Percentiles rank a stretch among this genome's conserved stretches.
These are phyloP conservation scores for Pichia sp. DNA, from an alignment of 1,139 yeast genomes.

Conservation along the genomic window DNA sequence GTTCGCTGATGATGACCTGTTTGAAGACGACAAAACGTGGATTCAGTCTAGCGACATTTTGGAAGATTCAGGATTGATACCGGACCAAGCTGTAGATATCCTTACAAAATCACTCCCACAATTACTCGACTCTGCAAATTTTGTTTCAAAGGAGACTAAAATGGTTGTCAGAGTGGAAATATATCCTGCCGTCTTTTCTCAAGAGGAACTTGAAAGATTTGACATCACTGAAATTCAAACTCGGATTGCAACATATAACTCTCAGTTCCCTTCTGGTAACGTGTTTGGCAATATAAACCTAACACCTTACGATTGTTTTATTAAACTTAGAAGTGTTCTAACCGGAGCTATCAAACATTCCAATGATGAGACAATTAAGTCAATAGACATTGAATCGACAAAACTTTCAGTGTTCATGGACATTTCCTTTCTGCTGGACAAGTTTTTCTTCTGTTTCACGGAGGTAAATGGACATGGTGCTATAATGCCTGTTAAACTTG, in stretches of 20 bases:
- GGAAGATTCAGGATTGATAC: conserved; percentile 9
- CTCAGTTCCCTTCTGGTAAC: conserved; percentile 39
- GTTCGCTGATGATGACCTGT: conserved; percentile 28
- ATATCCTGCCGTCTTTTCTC: conserved; percentile 32
- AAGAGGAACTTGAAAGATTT: conserved; percentile 32
- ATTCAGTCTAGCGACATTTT: conserved; percentile 6
- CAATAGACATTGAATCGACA: conserved; percentile 43
- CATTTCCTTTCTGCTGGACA: conserved; percentile 41
- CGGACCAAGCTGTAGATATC: conserved; percentile 1
- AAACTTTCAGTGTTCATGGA: conserved; percentile 50
- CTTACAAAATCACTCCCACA: conserved; percentile 23
- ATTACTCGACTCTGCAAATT: conserved; percentile 36
- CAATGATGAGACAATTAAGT: conserved; percentile 40
- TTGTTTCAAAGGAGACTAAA: conserved; percentile 35
- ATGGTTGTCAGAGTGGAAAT: conserved; percentile 38
- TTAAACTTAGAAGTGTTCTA: conserved; percentile 50
- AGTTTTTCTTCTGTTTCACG: conserved; percentile 38
- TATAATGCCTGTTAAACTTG: conserved; percentile 51
- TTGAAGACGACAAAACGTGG: conserved; percentile 28
- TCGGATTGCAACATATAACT: conserved; percentile 29
- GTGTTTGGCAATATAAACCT: conserved; percentile 47
- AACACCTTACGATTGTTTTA: conserved; percentile 35
- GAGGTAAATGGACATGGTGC: conserved; percentile 23
- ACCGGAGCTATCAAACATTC: conserved; percentile 56
- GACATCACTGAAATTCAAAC: conserved; percentile 32